phyloP scores from a whole-genome alignment of 208 protist species.

The Trypanosoma boissoni region DNA sequence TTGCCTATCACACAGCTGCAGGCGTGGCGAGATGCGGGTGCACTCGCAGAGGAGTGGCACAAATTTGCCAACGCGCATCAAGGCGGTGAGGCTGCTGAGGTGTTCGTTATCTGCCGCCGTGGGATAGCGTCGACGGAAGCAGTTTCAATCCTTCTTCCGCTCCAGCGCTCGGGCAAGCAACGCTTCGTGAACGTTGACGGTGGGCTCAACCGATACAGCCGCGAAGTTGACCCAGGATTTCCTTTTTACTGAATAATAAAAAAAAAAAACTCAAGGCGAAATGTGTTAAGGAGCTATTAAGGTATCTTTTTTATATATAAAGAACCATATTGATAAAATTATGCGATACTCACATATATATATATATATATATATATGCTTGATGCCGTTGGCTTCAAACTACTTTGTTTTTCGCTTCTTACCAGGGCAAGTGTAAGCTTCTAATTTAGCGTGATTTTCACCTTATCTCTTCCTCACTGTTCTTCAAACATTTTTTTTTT shows the following conservation, averaged over 20 bases:
- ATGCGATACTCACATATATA: too few relatives aligned
- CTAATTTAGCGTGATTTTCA: too few relatives aligned
- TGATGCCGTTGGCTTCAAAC: too few relatives aligned
- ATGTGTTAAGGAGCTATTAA: too few relatives aligned
- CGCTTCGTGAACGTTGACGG: conserved; percentile 68
- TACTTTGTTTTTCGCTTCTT: too few relatives aligned
- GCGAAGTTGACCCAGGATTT: conserved; percentile 49
- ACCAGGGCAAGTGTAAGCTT: too few relatives aligned
- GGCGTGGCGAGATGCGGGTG: conserved; percentile 37
- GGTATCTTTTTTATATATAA: too few relatives aligned
- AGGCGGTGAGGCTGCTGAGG: conserved; percentile 1
- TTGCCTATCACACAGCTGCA: conserved; percentile 55
- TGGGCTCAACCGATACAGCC: conserved; percentile 78
- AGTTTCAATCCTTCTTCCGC: conserved; percentile 36
- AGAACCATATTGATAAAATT: too few relatives aligned
- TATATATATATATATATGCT: too few relatives aligned
- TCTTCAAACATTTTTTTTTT: too few relatives aligned
- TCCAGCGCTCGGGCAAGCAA: background rate
- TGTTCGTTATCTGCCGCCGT: conserved; percentile 78
- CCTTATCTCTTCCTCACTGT: too few relatives aligned
- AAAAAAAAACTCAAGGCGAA: too few relatives aligned
- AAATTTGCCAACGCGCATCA: conserved; percentile 1
- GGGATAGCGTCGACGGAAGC: conserved; percentile 66
- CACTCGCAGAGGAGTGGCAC: conserved; percentile 15
- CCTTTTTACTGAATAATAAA: conserved; percentile 51